These are phyloP conservation scores for Paramecium sexaurelia DNA, from an alignment of 73 alveolate species.

Conservation along the genomic window DNA sequence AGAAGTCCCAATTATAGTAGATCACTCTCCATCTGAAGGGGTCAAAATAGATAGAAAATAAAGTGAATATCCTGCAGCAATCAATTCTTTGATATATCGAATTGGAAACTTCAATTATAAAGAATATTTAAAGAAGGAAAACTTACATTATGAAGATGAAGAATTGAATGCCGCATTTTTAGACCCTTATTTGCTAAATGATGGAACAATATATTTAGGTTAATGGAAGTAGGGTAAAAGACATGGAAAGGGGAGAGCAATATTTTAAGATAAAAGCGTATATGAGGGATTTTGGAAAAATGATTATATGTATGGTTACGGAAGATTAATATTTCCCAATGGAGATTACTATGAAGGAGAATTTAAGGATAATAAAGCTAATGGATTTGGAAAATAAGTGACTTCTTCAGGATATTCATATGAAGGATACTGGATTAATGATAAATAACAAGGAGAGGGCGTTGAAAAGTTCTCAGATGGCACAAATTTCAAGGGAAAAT, in stretches of 20 bases:
- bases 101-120: constrained; percentile 26
- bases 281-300: constrained; percentile 68
- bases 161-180: background rate
- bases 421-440: constrained; percentile 73
- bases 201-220: constrained; percentile 61
- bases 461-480: constrained; percentile 78
- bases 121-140: constrained; percentile 29
- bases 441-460: constrained; percentile 72
- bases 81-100: background rate
- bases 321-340: constrained; percentile 56
- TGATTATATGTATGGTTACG: constrained; percentile 57
- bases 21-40: constrained; percentile 29
- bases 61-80: constrained; percentile 17
- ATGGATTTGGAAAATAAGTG: constrained; percentile 69
- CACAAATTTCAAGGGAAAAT: constrained; percentile 67
- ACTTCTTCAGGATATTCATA: constrained; percentile 40
- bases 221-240: constrained; percentile 65
- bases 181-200: constrained; percentile 26
- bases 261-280: constrained; percentile 53
- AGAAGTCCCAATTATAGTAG: constrained; percentile 20
- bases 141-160: background rate
- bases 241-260: constrained; percentile 59
- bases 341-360: constrained; percentile 74
- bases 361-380: constrained; percentile 64
- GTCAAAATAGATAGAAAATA: background rate